Evolutionary conservation across 768 basidiomycete genomes (phyloP).

Genomic region (Russula emetica): DNA sequence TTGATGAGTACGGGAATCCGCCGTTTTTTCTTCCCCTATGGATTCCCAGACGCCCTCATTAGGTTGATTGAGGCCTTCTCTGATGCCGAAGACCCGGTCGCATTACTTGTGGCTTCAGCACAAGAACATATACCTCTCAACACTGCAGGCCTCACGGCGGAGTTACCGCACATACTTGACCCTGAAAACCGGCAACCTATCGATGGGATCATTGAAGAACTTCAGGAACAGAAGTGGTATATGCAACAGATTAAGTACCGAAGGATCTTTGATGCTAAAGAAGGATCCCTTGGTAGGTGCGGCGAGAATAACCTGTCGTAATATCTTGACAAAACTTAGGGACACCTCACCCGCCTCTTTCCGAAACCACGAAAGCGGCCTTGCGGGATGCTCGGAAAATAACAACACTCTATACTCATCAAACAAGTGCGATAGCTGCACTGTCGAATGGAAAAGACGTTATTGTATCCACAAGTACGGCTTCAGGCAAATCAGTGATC

Average conservation of each 20-base stretch:
- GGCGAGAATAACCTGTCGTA: not conserved
- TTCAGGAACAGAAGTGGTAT: slow-evolving; percentile 61
- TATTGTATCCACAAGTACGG: slow-evolving; percentile 86
- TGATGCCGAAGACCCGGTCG: slow-evolving; percentile 54
- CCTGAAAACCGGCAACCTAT: slow-evolving; percentile 56
- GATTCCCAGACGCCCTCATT: not conserved
- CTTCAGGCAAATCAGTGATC: slow-evolving; percentile 84
- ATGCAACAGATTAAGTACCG: slow-evolving; percentile 60
- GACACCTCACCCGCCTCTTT: slow-evolving; percentile 52
- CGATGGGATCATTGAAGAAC: slow-evolving; percentile 51
- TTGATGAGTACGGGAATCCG: slow-evolving; percentile 44
- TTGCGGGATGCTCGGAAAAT: slow-evolving; percentile 59
- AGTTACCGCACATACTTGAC: slow-evolving; percentile 33
- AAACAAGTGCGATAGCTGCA: slow-evolving; percentile 66
- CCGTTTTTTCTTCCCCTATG: slow-evolving; percentile 31
- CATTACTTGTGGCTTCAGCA: slow-evolving; percentile 61
- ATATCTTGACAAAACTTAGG: slow-evolving; percentile 35
- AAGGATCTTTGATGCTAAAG: slow-evolving; percentile 50
- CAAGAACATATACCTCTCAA: slow-evolving; percentile 68
- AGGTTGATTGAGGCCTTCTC: slow-evolving; percentile 59
- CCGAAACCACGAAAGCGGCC: slow-evolving; percentile 51
- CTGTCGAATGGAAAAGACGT: slow-evolving; percentile 59
- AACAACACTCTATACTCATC: slow-evolving; percentile 58
- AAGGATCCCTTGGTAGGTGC: slow-evolving; percentile 47
- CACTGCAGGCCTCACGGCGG: slow-evolving; percentile 34